A percentile compares a stretch with the other conserved stretches of the same genome.
Evolutionary conservation across 2,329 filamentous ascomycete species (phyloP).

Genomic region (Neoarthrinium moseri): DNA sequence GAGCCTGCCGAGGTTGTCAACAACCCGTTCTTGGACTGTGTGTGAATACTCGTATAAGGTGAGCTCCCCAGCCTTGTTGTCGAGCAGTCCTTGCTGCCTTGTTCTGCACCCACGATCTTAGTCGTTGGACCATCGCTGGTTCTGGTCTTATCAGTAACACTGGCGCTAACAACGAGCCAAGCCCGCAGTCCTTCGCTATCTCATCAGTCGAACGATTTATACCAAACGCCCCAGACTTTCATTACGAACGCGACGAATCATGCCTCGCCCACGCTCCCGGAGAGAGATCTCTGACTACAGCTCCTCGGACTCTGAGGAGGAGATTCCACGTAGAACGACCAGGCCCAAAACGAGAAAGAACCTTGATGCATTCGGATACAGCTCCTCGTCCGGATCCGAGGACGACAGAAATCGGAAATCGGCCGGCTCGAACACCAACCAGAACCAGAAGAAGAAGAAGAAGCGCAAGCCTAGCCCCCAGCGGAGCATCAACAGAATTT

Average conservation of each 20-base stretch:
- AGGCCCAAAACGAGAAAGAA: background rate
- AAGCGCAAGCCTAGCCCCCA: conserved; percentile 61
- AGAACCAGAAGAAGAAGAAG: conserved; percentile 55
- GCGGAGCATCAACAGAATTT: conserved; percentile 65
- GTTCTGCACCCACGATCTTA: too few relatives aligned
- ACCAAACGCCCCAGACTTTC: too few relatives aligned
- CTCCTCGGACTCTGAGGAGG: conserved; percentile 1
- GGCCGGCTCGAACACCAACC: conserved; percentile 26
- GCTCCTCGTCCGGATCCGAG: conserved; percentile 46
- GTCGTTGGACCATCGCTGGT: too few relatives aligned
- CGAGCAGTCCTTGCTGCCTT: too few relatives aligned
- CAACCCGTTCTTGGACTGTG: too few relatives aligned
- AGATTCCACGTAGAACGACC: background rate
- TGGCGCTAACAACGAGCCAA: too few relatives aligned
- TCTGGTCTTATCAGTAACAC: too few relatives aligned
- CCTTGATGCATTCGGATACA: conserved; percentile 37
- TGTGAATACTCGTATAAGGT: too few relatives aligned
- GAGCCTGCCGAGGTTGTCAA: background rate
- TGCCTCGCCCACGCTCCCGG: conserved; percentile 1
- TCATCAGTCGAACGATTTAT: too few relatives aligned
- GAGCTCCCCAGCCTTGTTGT: too few relatives aligned
- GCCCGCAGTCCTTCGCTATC: too few relatives aligned
- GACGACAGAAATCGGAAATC: conserved; percentile 39
- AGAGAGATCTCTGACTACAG: conserved; percentile 2
- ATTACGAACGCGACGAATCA: too few relatives aligned